Conservation (phyloP, 2,329 filamentous ascomycete genomes). For the Triangularia setosa region DNA sequence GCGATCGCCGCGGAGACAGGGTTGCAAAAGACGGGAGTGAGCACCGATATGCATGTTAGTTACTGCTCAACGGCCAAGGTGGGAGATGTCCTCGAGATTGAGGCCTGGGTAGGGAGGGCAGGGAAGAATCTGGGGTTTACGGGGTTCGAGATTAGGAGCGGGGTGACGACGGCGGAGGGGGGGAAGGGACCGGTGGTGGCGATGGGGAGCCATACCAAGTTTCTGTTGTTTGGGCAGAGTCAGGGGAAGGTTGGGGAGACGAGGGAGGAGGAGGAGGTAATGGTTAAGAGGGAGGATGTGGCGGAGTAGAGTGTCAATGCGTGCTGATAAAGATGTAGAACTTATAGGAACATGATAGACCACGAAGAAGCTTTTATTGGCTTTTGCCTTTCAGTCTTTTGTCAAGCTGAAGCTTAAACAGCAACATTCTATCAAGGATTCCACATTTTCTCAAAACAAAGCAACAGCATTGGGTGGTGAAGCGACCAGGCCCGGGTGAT, state of each 20-base stretch:
- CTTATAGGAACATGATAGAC: too few relatives aligned
- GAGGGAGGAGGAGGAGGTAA: background rate
- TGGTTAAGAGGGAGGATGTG: background rate
- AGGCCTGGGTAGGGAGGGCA: slow-evolving; percentile 14
- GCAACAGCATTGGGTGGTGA: slow-evolving; percentile 48
- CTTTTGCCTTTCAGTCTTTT: too few relatives aligned
- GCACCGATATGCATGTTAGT: slow-evolving; percentile 19
- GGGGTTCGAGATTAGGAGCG: slow-evolving; percentile 6
- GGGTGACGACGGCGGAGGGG: background rate
- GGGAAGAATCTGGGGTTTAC: slow-evolving; percentile 20
- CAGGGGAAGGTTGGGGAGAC: background rate
- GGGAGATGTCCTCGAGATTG: slow-evolving; percentile 19
- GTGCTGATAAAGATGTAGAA: too few relatives aligned
- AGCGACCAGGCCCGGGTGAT: slow-evolving; percentile 50
- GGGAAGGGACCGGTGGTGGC: slow-evolving; percentile 6
- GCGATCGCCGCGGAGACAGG: slow-evolving; percentile 18
- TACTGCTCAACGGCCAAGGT: slow-evolving; percentile 13
- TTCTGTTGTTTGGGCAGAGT: slow-evolving; percentile 11
- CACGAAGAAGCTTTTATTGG: too few relatives aligned
- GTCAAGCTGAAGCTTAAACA: too few relatives aligned
- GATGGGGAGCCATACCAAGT: slow-evolving; percentile 14
- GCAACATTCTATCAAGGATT: too few relatives aligned
- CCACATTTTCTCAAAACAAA: slow-evolving; percentile 34
- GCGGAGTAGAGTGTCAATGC: background rate
- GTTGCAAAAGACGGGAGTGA: slow-evolving; percentile 14